Conservation (phyloP, 345 rosid genomes). For the Carallia brachiata region DNA sequence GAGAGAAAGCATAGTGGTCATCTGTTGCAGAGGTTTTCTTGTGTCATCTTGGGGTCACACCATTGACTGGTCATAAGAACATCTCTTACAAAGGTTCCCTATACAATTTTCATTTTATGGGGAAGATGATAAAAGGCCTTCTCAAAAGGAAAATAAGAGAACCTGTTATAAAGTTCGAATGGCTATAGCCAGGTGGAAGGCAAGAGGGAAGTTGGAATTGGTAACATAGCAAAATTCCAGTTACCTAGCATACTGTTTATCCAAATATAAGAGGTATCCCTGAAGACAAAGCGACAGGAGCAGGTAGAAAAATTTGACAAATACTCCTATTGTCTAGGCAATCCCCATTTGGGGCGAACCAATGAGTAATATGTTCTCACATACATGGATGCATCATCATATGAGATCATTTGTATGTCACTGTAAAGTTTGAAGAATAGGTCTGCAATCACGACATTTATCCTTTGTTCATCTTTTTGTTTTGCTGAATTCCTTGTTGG, state of each 20-base stretch:
- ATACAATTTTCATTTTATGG: not conserved
- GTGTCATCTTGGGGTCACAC: not conserved
- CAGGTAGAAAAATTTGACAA: not conserved
- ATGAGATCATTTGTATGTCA: slow-evolving; percentile 11
- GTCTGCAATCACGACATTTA: not conserved
- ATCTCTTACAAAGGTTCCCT: not conserved
- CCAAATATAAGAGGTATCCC: not conserved
- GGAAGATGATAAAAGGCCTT: not conserved
- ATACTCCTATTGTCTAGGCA: not conserved
- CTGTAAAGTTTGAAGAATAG: not conserved
- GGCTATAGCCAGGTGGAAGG: not conserved
- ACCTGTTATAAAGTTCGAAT: not conserved
- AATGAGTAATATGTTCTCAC: slow-evolving; percentile 3
- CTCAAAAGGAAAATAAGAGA: not conserved
- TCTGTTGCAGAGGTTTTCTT: slow-evolving; percentile 4
- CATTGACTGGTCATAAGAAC: not conserved
- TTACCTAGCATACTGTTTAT: not conserved
- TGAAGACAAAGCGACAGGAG: not conserved
- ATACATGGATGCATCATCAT: slow-evolving; percentile 11
- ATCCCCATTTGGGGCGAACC: not conserved
- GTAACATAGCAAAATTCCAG: not conserved
- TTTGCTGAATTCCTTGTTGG: not conserved
- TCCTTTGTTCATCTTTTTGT: not conserved
- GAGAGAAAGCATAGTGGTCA: not conserved
- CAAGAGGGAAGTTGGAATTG: slow-evolving; percentile 6